These are phyloP conservation scores for Xerocomus potaroensis DNA, from an alignment of 768 basidiomycete genomes.

Conservation along the genomic window DNA sequence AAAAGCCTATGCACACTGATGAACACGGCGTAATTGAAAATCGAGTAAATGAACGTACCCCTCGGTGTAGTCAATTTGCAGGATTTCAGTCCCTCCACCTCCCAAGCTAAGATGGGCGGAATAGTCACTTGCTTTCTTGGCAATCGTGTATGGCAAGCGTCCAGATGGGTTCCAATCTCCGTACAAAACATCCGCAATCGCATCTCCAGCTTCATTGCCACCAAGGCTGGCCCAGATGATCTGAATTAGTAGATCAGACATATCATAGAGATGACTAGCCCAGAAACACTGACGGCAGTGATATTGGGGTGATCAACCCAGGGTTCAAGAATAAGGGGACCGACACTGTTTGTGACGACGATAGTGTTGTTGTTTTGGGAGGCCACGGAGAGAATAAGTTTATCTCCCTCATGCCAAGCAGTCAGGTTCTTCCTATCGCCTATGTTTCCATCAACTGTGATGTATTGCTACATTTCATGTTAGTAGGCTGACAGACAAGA, in stretches of 20 bases:
- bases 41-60: conserved; percentile 13
- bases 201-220: conserved; percentile 78
- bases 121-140: conserved; percentile 52
- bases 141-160: conserved; percentile 70
- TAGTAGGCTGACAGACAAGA: neutral
- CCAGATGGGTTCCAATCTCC: conserved; percentile 75
- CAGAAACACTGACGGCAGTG: conserved; percentile 48
- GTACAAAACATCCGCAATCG: conserved; percentile 73
- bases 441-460: conserved; percentile 53
- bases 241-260: conserved; percentile 22
- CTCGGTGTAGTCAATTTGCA: conserved; percentile 63
- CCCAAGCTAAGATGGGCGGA: conserved; percentile 36
- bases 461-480: conserved; percentile 37
- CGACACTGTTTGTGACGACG: conserved; percentile 76
- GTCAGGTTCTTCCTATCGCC: conserved; percentile 37
- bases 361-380: conserved; percentile 70
- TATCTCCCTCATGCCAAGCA: conserved; percentile 35
- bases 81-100: conserved; percentile 25
- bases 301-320: conserved; percentile 79
- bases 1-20: conserved; percentile 36
- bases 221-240: conserved; percentile 49
- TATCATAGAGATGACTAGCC: conserved; percentile 14
- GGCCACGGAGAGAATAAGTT: conserved; percentile 53
- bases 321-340: conserved; percentile 60
- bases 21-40: neutral